These are phyloP conservation scores for Harringtonia aguacate DNA, from an alignment of 2,329 filamentous ascomycete species.

Conservation along the genomic window DNA sequence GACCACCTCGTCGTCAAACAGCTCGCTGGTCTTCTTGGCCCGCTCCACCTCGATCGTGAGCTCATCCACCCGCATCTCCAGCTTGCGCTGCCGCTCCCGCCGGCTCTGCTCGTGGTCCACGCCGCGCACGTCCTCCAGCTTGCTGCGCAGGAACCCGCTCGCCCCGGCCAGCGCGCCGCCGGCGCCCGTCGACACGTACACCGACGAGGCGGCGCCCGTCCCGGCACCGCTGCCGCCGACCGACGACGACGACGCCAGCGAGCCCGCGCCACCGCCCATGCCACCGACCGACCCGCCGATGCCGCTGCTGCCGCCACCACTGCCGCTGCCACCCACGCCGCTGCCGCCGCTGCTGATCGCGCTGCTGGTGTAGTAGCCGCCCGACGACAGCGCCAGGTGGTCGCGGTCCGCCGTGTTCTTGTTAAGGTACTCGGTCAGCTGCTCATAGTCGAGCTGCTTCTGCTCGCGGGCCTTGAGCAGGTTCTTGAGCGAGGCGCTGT, in stretches of 20 bases:
- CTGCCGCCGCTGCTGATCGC: conserved; percentile 15
- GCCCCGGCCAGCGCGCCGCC: conserved; percentile 52
- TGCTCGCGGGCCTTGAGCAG: conserved; percentile 90
- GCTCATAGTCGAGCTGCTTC: conserved; percentile 96
- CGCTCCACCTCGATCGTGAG: conserved; percentile 81
- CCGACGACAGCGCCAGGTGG: conserved; percentile 45
- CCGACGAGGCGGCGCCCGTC: conserved; percentile 20
- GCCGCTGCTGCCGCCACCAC: background rate
- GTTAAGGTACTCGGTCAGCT: conserved; percentile 87
- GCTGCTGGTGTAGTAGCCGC: conserved; percentile 30
- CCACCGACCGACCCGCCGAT: background rate
- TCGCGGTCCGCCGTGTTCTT: conserved; percentile 85
- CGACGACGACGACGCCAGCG: background rate
- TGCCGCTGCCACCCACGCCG: conserved; percentile 2
- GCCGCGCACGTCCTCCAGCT: conserved; percentile 92
- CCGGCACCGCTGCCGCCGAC: conserved; percentile 11
- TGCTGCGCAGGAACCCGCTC: conserved; percentile 78
- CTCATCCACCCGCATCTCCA: conserved; percentile 88
- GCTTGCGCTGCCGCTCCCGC: conserved; percentile 75
- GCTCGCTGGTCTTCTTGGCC: conserved; percentile 76
- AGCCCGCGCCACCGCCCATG: background rate
- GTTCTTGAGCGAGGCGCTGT: conserved; percentile 75
- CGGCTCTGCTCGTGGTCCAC: conserved; percentile 92
- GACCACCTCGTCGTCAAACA: conserved; percentile 93
- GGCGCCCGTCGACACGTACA: conserved; percentile 7